Percentiles rank a stretch among this genome's conserved stretches.
Conservation (phyloP, 768 basidiomycete species). For the Podaxis mareebaensis region DNA sequence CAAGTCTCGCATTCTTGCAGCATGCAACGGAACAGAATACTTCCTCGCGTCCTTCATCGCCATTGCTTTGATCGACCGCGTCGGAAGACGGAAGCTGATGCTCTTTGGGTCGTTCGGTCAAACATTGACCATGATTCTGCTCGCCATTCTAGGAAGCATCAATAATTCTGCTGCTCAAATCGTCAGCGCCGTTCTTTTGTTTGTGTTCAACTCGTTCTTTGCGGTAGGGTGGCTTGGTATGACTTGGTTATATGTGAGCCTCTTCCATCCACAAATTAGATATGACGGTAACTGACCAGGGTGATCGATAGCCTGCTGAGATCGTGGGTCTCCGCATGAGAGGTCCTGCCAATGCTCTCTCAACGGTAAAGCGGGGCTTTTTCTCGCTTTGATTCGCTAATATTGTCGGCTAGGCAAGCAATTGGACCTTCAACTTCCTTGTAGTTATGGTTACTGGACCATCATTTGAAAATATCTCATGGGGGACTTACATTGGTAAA, state of each 20-base stretch:
- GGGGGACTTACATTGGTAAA: constrained; percentile 58
- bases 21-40: constrained; percentile 73
- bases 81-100: constrained; percentile 74
- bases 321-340: constrained; percentile 62
- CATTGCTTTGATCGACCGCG: constrained; percentile 69
- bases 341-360: constrained; percentile 64
- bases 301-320: constrained; percentile 52
- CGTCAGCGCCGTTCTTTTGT: constrained; percentile 55
- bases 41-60: constrained; percentile 71
- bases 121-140: constrained; percentile 56
- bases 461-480: constrained; percentile 56
- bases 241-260: constrained; percentile 66
- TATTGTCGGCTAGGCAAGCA: constrained; percentile 31
- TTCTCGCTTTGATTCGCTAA: neutral
- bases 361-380: constrained; percentile 37
- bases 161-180: constrained; percentile 48
- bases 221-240: constrained; percentile 71
- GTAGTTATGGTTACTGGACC: constrained; percentile 66
- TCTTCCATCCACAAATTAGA: constrained; percentile 5
- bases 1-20: constrained; percentile 61
- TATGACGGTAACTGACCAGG: neutral
- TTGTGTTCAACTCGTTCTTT: constrained; percentile 75
- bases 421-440: constrained; percentile 61
- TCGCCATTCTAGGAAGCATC: constrained; percentile 57
- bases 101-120: constrained; percentile 68